Evolutionary conservation across 345 rosid species (phyloP).

Genomic region (Dovyalis caffra): DNA sequence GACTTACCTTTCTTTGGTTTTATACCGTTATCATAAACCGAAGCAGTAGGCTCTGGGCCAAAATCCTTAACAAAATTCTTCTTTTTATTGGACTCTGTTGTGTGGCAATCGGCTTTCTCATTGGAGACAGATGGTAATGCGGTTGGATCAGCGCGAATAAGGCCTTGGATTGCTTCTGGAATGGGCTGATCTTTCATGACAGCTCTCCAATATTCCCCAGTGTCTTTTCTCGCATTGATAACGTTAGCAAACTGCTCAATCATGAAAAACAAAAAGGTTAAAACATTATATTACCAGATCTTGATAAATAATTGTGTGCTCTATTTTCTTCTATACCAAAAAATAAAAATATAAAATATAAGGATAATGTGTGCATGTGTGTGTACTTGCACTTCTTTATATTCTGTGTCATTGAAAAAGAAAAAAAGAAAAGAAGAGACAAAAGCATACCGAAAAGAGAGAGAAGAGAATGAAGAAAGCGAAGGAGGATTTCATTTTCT

Average conservation of each 20-base stretch:
- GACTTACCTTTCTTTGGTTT: background rate
- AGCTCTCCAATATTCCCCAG: conserved; percentile 29
- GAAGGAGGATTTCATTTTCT: background rate
- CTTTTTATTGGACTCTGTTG: background rate
- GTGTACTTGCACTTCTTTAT: too few relatives aligned
- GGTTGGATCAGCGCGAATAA: too few relatives aligned
- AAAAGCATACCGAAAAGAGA: background rate
- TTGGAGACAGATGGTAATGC: background rate
- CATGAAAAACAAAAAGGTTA: too few relatives aligned
- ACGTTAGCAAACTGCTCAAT: conserved; percentile 5
- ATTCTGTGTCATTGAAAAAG: too few relatives aligned
- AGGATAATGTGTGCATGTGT: too few relatives aligned
- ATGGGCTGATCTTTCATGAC: conserved; percentile 28
- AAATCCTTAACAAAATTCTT: background rate
- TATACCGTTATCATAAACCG: too few relatives aligned
- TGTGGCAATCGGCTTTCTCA: background rate
- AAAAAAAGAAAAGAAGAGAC: background rate
- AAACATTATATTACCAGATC: too few relatives aligned
- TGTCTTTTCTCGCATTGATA: conserved; percentile 28
- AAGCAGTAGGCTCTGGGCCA: background rate
- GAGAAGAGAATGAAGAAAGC: background rate
- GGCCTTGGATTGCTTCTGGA: conserved; percentile 15
- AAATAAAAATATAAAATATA: too few relatives aligned
- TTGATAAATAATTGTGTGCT: too few relatives aligned
- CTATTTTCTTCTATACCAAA: too few relatives aligned